Percentiles rank a stretch among this genome's conserved stretches.
These are phyloP conservation scores for Rhodotorula glutinis DNA, from an alignment of 1,284 basidiomycete species.

Conservation along the genomic window DNA sequence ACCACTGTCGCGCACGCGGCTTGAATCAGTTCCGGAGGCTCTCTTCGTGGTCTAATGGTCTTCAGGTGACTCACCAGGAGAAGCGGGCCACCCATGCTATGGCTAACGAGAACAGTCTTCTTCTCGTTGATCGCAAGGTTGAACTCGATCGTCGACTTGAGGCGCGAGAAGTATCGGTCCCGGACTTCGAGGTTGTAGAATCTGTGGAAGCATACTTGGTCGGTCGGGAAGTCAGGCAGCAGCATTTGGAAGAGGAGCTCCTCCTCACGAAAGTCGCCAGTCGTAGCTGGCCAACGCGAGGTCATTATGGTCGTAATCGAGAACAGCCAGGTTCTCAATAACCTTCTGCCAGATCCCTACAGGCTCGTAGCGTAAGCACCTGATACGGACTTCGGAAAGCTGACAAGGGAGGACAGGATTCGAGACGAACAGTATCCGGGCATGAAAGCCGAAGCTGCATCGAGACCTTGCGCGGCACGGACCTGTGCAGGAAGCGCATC, in stretches of 20 bases:
- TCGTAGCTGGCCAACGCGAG: conserved; percentile 54
- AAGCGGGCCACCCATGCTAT: conserved; percentile 53
- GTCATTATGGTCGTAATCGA: conserved; percentile 88
- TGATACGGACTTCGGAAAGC: too few species aligned
- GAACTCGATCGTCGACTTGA: conserved; percentile 81
- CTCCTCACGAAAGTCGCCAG: conserved; percentile 37
- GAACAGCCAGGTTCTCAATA: conserved; percentile 52
- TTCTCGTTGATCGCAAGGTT: conserved; percentile 68
- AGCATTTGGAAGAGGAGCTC: too few species aligned
- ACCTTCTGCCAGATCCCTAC: conserved; percentile 44
- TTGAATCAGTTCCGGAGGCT: neutral
- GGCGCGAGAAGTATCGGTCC: conserved; percentile 85
- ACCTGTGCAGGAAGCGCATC: neutral
- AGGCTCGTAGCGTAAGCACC: neutral
- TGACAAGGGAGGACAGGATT: neutral
- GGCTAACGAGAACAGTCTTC: conserved; percentile 83
- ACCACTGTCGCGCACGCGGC: conserved; percentile 6
- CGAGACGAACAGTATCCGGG: conserved; percentile 54
- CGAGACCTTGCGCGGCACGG: conserved; percentile 61
- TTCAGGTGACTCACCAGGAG: conserved; percentile 27
- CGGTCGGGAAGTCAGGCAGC: too few species aligned
- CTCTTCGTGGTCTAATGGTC: too few species aligned
- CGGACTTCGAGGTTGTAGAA: conserved; percentile 85
- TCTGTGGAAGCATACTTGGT: conserved; percentile 50
- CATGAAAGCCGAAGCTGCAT: conserved; percentile 85